These are phyloP conservation scores for Plectosphaerella plurivora DNA, from an alignment of 2,329 filamentous ascomycete genomes.

Conservation along the genomic window DNA sequence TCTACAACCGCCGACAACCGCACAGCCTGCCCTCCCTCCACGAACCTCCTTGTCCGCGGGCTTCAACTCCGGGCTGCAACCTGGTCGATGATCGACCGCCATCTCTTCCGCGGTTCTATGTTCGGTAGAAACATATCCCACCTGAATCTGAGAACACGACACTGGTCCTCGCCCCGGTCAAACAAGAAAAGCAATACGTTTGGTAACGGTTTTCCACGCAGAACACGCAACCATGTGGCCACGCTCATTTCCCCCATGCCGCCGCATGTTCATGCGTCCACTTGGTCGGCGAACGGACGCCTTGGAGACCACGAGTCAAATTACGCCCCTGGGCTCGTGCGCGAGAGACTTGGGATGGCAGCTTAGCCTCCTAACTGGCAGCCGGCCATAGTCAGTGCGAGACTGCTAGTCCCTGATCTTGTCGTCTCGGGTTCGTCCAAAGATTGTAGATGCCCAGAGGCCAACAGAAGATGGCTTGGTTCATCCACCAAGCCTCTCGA, in stretches of 20 bases:
- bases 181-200: not conserved
- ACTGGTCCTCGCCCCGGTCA: conserved; percentile 20
- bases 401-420: conserved; percentile 1
- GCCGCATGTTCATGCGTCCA: not conserved
- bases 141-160: conserved; percentile 17
- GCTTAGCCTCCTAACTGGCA: not conserved
- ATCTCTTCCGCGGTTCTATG: not conserved
- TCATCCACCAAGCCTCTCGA: too few relatives aligned
- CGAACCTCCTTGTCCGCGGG: not conserved
- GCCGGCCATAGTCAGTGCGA: not conserved
- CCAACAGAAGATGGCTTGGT: too few relatives aligned
- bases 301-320: not conserved
- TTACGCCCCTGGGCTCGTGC: not conserved
- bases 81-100: not conserved
- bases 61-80: not conserved
- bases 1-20: not conserved
- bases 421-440: too few relatives aligned
- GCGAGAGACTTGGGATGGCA: conserved; percentile 1
- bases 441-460: too few relatives aligned
- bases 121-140: conserved; percentile 3
- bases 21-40: not conserved
- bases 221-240: not conserved
- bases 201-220: not conserved
- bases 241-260: conserved; percentile 1
- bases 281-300: not conserved